phyloP scores from a whole-genome alignment of 306 rosid species.

The Geum urbanum region DNA sequence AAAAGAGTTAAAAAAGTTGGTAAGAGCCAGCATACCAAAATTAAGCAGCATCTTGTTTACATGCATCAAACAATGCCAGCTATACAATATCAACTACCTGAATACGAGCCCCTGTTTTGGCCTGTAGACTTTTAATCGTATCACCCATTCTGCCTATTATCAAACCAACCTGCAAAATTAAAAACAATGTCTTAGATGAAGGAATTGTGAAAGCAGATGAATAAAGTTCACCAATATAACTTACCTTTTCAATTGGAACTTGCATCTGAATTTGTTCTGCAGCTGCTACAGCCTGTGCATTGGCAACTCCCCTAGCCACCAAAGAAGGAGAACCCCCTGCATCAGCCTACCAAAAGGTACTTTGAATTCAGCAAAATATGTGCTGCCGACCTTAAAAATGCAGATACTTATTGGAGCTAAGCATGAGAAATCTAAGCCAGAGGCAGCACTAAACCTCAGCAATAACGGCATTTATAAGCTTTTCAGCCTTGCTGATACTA shows the following conservation, averaged over 20 bases:
- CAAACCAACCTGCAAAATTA: conserved; percentile 71
- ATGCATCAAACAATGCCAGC: conserved; percentile 1
- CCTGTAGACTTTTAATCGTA: conserved; percentile 88
- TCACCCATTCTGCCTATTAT: conserved; percentile 97
- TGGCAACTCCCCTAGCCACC: conserved; percentile 82
- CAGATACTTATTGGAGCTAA: background rate
- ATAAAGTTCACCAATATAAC: conserved; percentile 18
- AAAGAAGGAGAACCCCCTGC: conserved; percentile 98
- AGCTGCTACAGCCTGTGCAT: conserved; percentile 65
- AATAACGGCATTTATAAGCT: conserved; percentile 81
- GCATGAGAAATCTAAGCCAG: background rate
- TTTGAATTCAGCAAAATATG: conserved; percentile 9
- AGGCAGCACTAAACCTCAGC: conserved; percentile 56
- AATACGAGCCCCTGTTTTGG: conserved; percentile 93
- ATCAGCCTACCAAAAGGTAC: conserved; percentile 67
- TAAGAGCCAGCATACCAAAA: background rate
- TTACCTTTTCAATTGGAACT: conserved; percentile 94
- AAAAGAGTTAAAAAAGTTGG: conserved; percentile 4
- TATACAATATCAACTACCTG: conserved; percentile 76
- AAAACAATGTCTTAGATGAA: conserved; percentile 4
- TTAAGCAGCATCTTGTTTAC: background rate
- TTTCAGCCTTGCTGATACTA: conserved; percentile 81
- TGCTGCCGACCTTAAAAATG: background rate
- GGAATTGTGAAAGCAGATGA: conserved; percentile 1
- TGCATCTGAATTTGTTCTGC: conserved; percentile 93